These are phyloP conservation scores for Cyberlindnera galapagoensis DNA, from an alignment of 805 yeast genomes.

Conservation along the genomic window DNA sequence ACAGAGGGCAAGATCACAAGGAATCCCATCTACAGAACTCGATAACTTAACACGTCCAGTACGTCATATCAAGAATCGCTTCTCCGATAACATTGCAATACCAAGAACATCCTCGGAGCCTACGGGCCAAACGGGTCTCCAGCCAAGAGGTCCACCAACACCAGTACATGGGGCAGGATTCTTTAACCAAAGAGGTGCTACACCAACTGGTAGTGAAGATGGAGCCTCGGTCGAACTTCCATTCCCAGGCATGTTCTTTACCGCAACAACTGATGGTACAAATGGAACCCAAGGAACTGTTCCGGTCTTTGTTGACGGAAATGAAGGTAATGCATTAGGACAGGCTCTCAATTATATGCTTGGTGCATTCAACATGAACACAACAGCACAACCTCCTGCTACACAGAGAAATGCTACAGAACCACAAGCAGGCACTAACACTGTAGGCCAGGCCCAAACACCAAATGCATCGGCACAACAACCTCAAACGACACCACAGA, in stretches of 20 bases:
- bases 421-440: conserved; percentile 1
- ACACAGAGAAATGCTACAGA: neutral
- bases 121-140: neutral
- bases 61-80: conserved; percentile 6
- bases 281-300: conserved; percentile 4
- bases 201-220: neutral
- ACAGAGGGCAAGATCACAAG: conserved; percentile 15
- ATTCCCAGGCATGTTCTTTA: conserved; percentile 3
- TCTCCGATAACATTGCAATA: too few relatives aligned
- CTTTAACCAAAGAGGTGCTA: too few relatives aligned
- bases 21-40: conserved; percentile 6
- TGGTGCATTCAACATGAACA: conserved; percentile 1
- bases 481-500: conserved; percentile 1
- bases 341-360: conserved; percentile 10
- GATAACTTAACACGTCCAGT: conserved; percentile 3
- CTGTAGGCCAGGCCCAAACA: conserved; percentile 1
- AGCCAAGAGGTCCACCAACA: conserved; percentile 1
- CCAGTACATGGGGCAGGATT: too few relatives aligned
- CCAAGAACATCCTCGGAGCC: neutral
- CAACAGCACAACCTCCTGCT: neutral
- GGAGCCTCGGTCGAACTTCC: neutral
- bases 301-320: conserved; percentile 5
- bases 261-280: conserved; percentile 1
- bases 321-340: conserved; percentile 7
- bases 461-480: neutral